A percentile compares a stretch with the other conserved stretches of the same genome.
phyloP scores from a whole-genome alignment of 257 asterid species.

The Buddleja alternifolia region DNA sequence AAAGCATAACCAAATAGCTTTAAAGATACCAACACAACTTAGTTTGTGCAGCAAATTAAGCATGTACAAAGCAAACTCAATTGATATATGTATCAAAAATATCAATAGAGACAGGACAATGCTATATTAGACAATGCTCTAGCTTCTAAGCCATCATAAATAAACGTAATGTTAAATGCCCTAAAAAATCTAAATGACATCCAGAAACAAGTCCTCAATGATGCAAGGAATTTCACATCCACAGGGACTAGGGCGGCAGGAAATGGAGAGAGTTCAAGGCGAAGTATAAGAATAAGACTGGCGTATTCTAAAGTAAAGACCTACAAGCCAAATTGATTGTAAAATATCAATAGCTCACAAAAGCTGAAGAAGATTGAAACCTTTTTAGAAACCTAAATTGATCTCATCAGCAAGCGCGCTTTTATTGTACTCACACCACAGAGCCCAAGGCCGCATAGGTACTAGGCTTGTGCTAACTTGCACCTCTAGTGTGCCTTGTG shows the following conservation, averaged over 20 bases:
- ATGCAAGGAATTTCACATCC: neutral
- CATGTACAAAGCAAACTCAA: neutral
- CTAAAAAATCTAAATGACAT: neutral
- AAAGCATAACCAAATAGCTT: neutral
- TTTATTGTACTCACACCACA: neutral
- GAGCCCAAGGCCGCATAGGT: no score
- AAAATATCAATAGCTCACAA: neutral
- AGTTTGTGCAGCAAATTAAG: neutral
- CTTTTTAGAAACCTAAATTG: neutral
- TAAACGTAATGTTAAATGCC: neutral
- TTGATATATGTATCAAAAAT: neutral
- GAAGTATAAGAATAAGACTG: neutral
- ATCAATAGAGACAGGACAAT: neutral
- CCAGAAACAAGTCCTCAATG: neutral
- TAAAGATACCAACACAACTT: conserved; percentile 10
- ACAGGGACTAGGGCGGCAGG: neutral
- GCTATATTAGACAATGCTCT: neutral
- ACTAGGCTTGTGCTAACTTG: neutral
- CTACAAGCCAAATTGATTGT: neutral
- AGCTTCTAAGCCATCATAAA: conserved; percentile 2
- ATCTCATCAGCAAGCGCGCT: conserved; percentile 6
- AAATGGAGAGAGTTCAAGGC: neutral
- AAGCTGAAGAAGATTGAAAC: neutral
- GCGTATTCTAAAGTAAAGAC: neutral
- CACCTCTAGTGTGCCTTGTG: neutral